These are phyloP conservation scores for Vitis riparia DNA, from an alignment of 164 flowering plant species.

Conservation along the genomic window DNA sequence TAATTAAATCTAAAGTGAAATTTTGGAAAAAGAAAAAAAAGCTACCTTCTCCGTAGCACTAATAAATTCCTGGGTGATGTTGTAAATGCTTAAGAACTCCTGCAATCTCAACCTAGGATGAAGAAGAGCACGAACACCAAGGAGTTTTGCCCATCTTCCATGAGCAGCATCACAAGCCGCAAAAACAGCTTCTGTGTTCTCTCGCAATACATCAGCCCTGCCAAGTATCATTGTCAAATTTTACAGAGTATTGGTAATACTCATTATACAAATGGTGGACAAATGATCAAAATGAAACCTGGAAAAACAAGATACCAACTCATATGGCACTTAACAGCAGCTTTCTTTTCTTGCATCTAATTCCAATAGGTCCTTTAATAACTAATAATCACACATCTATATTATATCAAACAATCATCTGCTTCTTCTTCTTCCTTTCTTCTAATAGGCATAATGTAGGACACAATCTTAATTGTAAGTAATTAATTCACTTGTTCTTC, in stretches of 20 bases:
- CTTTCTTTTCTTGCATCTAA: too few relatives aligned
- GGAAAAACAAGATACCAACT: too few relatives aligned
- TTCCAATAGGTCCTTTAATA: too few relatives aligned
- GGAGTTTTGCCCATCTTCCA: slow-evolving; percentile 99
- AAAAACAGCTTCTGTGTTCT: slow-evolving; percentile 98
- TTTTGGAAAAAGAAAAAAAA: neutral
- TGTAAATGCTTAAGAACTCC: slow-evolving; percentile 83
- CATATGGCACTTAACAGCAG: too few relatives aligned
- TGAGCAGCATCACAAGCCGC: slow-evolving; percentile 99
- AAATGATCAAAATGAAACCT: too few relatives aligned
- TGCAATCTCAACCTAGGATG: slow-evolving; percentile 88
- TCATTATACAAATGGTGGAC: too few relatives aligned
- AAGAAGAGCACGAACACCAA: slow-evolving; percentile 87
- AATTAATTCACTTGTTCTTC: too few relatives aligned
- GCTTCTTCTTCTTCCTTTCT: too few relatives aligned
- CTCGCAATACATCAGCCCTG: slow-evolving; percentile 96
- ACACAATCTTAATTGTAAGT: too few relatives aligned
- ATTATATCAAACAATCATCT: too few relatives aligned
- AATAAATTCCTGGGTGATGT: slow-evolving; percentile 87
- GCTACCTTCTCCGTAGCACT: slow-evolving; percentile 89
- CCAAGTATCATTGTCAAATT: slow-evolving; percentile 10
- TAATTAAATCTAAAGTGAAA: neutral
- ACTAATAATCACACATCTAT: too few relatives aligned
- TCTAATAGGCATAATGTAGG: too few relatives aligned
- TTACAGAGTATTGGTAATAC: slow-evolving; percentile 7